These are phyloP conservation scores for Aspergillus persii DNA, from an alignment of 2,329 filamentous ascomycete genomes.

Conservation along the genomic window DNA sequence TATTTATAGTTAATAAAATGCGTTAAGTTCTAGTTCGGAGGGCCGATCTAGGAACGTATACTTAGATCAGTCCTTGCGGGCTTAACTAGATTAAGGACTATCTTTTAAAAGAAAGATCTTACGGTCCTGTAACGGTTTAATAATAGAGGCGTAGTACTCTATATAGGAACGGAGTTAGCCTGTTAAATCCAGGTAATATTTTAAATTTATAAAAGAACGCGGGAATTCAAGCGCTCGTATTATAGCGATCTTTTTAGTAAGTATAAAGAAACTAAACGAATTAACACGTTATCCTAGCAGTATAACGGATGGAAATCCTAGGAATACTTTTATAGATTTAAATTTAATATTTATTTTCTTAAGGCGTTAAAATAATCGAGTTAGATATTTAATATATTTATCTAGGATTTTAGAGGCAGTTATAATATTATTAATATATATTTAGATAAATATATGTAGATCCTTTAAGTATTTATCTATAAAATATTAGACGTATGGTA, in stretches of 20 bases:
- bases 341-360: not conserved
- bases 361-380: not conserved
- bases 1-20: not conserved
- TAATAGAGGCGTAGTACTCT: not conserved
- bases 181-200: not conserved
- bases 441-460: not conserved
- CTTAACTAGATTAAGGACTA: not conserved
- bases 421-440: not conserved
- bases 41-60: no score
- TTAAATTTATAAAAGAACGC: not conserved
- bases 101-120: not conserved
- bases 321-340: not conserved
- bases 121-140: not conserved
- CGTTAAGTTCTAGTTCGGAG: not conserved
- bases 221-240: not conserved
- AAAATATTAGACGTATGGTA: not conserved
- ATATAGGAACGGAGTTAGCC: not conserved
- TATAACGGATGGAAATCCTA: not conserved
- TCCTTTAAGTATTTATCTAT: not conserved
- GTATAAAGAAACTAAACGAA: not conserved
- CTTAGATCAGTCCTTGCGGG: not conserved
- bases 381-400: not conserved
- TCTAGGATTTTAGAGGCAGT: not conserved
- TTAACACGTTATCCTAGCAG: not conserved
- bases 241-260: not conserved